Conservation (phyloP, 768 basidiomycete genomes). For the Agrocybe pediades region DNA sequence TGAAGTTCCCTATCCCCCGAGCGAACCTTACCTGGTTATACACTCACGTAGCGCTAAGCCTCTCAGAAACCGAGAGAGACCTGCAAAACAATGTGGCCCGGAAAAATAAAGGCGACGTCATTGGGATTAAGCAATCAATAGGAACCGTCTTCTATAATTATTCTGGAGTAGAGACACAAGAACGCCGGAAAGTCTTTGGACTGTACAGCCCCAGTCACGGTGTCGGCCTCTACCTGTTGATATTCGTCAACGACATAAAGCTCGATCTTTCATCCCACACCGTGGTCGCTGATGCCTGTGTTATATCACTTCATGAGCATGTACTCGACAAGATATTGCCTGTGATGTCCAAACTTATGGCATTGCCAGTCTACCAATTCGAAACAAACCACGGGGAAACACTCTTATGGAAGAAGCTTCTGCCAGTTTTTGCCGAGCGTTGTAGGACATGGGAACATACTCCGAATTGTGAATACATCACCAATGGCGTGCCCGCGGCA, state of each 20-base stretch:
- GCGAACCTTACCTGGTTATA: constrained; percentile 23
- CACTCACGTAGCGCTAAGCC: constrained; percentile 18
- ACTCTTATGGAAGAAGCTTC: constrained; percentile 49
- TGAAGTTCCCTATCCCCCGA: constrained; percentile 8
- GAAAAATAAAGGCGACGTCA: constrained; percentile 8
- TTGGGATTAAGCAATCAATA: constrained; percentile 26
- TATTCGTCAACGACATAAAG: constrained; percentile 48
- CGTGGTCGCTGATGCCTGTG: constrained; percentile 50
- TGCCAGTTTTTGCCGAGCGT: constrained; percentile 53
- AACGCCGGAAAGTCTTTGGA: constrained; percentile 17
- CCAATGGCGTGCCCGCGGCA: constrained; percentile 37
- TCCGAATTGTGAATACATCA: constrained; percentile 48
- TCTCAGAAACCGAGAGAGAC: constrained; percentile 22
- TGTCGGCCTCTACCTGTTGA: constrained; percentile 34
- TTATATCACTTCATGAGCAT: constrained; percentile 35
- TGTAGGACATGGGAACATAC: constrained; percentile 55
- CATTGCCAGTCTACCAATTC: constrained; percentile 12
- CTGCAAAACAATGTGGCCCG: constrained; percentile 2
- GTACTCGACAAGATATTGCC: constrained; percentile 20
- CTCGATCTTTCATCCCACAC: constrained; percentile 52
- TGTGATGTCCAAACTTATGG: constrained; percentile 9
- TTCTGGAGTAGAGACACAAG: constrained; percentile 1
- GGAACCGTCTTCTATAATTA: constrained; percentile 16
- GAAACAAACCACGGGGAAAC: constrained; percentile 33
- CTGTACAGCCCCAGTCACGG: constrained; percentile 19